Percentiles rank a stretch among this genome's conserved stretches.
Conservation (phyloP, 1,139 yeast species). For the Trichomonascaceae sp. region DNA sequence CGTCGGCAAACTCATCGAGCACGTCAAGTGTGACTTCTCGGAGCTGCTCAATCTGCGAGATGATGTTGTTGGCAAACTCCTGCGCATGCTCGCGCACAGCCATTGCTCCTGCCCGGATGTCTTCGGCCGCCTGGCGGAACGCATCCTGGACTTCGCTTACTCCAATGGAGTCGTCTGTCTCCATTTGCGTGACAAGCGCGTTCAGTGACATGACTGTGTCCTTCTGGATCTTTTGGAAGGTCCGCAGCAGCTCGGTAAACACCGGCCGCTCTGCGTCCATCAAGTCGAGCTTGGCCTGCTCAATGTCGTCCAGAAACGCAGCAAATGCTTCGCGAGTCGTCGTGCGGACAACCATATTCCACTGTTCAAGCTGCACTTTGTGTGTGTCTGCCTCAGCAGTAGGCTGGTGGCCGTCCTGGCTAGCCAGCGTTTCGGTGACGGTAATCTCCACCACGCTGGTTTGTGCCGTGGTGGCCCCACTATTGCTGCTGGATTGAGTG, state of each 20-base stretch:
- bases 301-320: constrained; percentile 21
- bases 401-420: constrained; percentile 1
- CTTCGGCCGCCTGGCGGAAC: constrained; percentile 19
- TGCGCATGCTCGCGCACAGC: constrained; percentile 21
- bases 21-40: constrained; percentile 26
- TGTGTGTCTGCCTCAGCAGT: constrained; percentile 1
- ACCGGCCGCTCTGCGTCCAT: constrained; percentile 14
- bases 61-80: constrained; percentile 20
- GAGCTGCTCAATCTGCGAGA: constrained; percentile 23
- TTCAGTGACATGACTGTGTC: constrained; percentile 12
- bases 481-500: neutral
- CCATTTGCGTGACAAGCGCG: constrained; percentile 10
- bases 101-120: constrained; percentile 19
- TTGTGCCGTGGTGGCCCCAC: neutral
- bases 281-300: constrained; percentile 16
- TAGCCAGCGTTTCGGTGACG: neutral
- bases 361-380: constrained; percentile 10
- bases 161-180: constrained; percentile 4
- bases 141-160: constrained; percentile 15
- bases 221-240: constrained; percentile 12
- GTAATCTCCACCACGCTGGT: no score
- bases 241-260: constrained; percentile 16
- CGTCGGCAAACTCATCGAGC: constrained; percentile 28
- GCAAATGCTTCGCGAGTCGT: constrained; percentile 21
- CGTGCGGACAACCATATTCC: constrained; percentile 19